Conservation (phyloP, 2,329 filamentous ascomycete species). For the Ceratocystis smalleyi region DNA sequence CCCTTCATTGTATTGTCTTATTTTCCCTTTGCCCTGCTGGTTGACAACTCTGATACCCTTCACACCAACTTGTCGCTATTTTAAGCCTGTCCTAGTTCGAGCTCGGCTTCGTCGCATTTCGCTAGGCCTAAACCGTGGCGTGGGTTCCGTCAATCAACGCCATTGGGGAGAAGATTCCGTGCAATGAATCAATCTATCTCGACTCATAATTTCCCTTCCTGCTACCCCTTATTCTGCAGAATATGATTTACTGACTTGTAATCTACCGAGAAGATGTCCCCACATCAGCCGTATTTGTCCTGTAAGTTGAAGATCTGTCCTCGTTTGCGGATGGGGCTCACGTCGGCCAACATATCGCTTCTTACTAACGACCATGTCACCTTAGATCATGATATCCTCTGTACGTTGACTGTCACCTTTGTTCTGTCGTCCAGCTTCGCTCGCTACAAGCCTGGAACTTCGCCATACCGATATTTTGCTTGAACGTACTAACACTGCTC, state of each 20-base stretch:
- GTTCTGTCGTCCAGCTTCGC: neutral
- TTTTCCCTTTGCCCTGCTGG: neutral
- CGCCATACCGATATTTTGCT: neutral
- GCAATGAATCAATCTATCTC: neutral
- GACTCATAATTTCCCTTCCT: neutral
- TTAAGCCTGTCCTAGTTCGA: neutral
- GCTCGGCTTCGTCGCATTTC: neutral
- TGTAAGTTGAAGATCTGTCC: constrained; percentile 25
- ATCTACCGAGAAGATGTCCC: constrained; percentile 22
- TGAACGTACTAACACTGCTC: constrained; percentile 1
- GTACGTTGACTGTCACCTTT: constrained; percentile 20
- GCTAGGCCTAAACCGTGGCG: neutral
- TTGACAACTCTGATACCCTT: neutral
- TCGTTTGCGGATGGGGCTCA: too few relatives aligned
- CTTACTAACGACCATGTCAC: neutral
- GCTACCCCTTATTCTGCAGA: neutral
- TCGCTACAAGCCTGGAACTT: neutral
- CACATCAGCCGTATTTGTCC: constrained; percentile 30
- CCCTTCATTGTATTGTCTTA: neutral
- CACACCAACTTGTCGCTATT: neutral
- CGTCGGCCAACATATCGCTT: neutral
- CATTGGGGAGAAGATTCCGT: neutral
- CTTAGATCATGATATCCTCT: constrained; percentile 26
- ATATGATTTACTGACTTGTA: constrained; percentile 3
- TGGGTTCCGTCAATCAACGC: neutral